Evolutionary conservation across 257 asterid species (phyloP), one percentile per base, ranked within the genome.

Genomic region (Vinca minor): DNA sequence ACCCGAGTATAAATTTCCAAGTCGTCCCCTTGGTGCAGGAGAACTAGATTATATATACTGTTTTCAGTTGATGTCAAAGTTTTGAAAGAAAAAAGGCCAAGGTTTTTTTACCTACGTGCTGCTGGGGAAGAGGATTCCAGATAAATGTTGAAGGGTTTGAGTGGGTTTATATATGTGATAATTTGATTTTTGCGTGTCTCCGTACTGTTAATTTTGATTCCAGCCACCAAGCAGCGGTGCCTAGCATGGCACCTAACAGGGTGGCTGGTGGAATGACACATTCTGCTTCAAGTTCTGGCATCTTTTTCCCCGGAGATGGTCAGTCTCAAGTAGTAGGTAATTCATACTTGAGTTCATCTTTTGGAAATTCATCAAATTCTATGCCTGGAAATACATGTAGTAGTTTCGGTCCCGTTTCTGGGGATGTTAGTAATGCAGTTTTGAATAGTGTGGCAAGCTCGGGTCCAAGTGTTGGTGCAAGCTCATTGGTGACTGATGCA

Each of bases 401-500:
- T 32, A 86, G 73, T 73, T 56, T 77, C 64, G 84, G 83, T 38
- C 87, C 80, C 3, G 74, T 82, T 62, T 78, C 88, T 0, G 92
- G 86, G 56, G 96, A 84, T 48, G 75, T n/a, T n/a, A n/a, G n/a
- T n/a, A n/a, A n/a, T n/a, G n/a, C n/a, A n/a, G n/a, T 86, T 57
- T 78, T 88, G 59, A 91, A 84, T 57, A 87, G 91, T 39, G 83
- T 86, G 70, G 80, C 86, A 53, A 88, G 74, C 77, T 89, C 98
- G 1, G 96, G 87, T 55, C 95, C 95, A 38, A 92, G 96, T 76
- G 83, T 92, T 65, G 98, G 96, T 64, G 96, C 94, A 38, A 93
- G 97, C 83, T 93, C 99, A 60, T 72, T 89, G 79, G 99, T 93
- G 53, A 93, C 99, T 9, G 99, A 89, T 83, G 94, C 97, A 45